Conservation (phyloP, 2,329 filamentous ascomycete genomes). For the Penicillium sp. region DNA sequence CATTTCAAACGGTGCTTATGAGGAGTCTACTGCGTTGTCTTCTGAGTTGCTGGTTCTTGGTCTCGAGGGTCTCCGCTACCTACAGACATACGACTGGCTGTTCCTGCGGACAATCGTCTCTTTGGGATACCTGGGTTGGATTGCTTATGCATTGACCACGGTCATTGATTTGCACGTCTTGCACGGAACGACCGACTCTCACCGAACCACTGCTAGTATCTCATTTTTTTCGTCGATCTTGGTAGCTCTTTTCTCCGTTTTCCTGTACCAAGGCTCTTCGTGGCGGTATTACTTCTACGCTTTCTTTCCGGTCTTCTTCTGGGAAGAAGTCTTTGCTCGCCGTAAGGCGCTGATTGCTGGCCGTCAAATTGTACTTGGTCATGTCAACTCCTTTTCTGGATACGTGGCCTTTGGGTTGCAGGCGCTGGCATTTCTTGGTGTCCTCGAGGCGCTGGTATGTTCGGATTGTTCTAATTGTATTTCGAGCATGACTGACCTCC, state of each 20-base stretch:
- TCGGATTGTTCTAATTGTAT: neutral
- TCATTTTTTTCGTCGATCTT: conserved; percentile 75
- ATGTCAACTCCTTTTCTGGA: conserved; percentile 65
- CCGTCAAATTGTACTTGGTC: conserved; percentile 67
- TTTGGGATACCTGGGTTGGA: conserved; percentile 91
- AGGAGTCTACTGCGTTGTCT: conserved; percentile 79
- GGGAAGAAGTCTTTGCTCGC: conserved; percentile 89
- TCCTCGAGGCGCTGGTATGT: conserved; percentile 77
- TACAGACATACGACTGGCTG: conserved; percentile 98
- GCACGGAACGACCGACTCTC: conserved; percentile 66
- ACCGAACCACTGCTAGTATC: conserved; percentile 63
- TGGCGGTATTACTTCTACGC: conserved; percentile 87
- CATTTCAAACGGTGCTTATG: conserved; percentile 67
- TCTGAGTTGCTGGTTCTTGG: conserved; percentile 75
- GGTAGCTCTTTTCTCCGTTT: conserved; percentile 75
- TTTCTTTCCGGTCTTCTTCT: conserved; percentile 91
- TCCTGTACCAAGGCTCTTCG: conserved; percentile 78
- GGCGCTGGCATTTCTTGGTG: conserved; percentile 66
- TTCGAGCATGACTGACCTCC: neutral
- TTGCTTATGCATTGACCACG: conserved; percentile 85
- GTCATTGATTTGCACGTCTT: conserved; percentile 88
- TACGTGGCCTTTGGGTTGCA: conserved; percentile 66
- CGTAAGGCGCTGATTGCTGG: conserved; percentile 71
- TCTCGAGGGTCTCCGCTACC: conserved; percentile 82
- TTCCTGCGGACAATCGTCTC: conserved; percentile 90